A percentile compares a stretch with the other conserved stretches of the same genome.
phyloP scores from a whole-genome alignment of 2,329 filamentous ascomycete genomes.

The Allantophomopsis cytisporea region DNA sequence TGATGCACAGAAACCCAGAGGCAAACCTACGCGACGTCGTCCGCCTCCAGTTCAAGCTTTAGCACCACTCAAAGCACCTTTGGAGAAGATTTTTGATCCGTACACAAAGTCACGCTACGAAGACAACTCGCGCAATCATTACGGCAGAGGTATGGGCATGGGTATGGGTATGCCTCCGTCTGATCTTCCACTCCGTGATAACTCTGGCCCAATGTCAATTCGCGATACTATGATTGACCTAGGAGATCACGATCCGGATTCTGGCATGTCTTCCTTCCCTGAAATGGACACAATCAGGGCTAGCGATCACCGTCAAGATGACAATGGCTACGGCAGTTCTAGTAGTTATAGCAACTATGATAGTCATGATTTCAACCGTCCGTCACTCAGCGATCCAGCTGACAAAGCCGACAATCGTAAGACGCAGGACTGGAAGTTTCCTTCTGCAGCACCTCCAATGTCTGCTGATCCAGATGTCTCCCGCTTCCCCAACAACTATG shows the following conservation, averaged over 20 bases:
- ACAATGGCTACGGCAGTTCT: constrained; percentile 8
- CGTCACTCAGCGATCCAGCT: constrained; percentile 43
- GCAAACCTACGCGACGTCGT: constrained; percentile 19
- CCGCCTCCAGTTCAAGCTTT: constrained; percentile 43
- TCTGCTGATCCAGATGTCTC: constrained; percentile 39
- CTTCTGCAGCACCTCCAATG: constrained; percentile 35
- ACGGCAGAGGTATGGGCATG: constrained; percentile 20
- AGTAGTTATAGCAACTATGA: neutral
- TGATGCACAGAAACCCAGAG: constrained; percentile 20
- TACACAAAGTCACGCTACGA: constrained; percentile 52
- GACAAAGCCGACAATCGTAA: constrained; percentile 36
- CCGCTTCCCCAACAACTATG: constrained; percentile 30
- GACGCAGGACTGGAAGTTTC: constrained; percentile 45
- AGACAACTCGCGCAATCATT: constrained; percentile 48
- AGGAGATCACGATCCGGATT: constrained; percentile 42
- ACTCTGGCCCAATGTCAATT: constrained; percentile 34
- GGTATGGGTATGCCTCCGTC: constrained; percentile 24
- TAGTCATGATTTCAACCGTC: constrained; percentile 27
- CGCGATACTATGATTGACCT: constrained; percentile 52
- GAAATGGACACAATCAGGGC: constrained; percentile 45
- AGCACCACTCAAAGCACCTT: constrained; percentile 39
- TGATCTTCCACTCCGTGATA: constrained; percentile 44
- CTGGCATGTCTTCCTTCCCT: constrained; percentile 40
- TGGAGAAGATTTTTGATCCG: constrained; percentile 53
- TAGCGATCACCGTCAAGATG: constrained; percentile 7